Base-by-base conservation (phyloP, 306 rosid species). In the Amphicarpaea edgeworthii region DNA sequence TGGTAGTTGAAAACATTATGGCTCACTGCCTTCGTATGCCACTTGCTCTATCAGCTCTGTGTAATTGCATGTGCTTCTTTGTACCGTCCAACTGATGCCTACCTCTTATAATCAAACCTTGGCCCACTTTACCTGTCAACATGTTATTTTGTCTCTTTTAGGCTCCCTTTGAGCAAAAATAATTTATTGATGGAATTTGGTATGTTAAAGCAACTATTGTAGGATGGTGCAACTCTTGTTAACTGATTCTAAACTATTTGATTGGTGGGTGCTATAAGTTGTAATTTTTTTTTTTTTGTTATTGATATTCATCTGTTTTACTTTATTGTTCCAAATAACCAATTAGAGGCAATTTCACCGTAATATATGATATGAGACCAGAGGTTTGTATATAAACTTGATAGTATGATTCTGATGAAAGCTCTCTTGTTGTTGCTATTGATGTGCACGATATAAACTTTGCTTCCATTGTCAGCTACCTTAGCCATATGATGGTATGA, bases 1-100 rank as follows among this genome's bases (percentile, higher is more conserved):
- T 79, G 90, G 94, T 89, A 67, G 90, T 77, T 89, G 88, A 72
- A 85, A 78, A 63, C 68, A 73, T 87, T 85, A 84, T 82, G 80
- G 75, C 40, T 76, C 34, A 61, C 79, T 59, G 63, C 73, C 74
- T 76, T 63, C 24, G 53, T 28, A 34, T 60, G 80, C 81, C 74
- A 84, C 85, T 81, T 89, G 86, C 80, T 72, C 82, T 73, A 63
- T 73, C 82, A 75, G 63, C 85, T 83, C 74, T 74, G 85, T 72
- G 85, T 77, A 81, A 83, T 60, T 75, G 84, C 96, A 86, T 79
- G 92, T 84, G 87, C 85, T 59, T 73, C 30, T 47, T 77, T 57
- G 87, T 81, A 76, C 90, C 78, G 86, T 78, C 91, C 77, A 68
- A 67, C 79, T 85, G 85, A 83, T 72, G 71, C 57, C 43, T 71